A percentile compares a stretch with the other conserved stretches of the same genome.
Conservation (phyloP, 805 yeast species). For the Sugiyamaella smithiae region DNA sequence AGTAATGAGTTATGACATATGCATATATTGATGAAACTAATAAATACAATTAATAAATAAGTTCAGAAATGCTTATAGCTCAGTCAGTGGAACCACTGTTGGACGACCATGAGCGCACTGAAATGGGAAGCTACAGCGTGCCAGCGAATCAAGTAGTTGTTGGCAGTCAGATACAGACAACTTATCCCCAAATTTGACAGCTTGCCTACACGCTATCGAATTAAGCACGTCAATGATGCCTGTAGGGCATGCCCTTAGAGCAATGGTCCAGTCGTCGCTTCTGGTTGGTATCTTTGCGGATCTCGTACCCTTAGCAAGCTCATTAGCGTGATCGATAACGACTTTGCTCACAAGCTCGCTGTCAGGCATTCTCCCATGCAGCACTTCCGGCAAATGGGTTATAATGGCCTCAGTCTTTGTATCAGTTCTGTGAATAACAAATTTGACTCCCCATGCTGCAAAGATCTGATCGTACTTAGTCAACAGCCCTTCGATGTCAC, state of each 20-base stretch:
- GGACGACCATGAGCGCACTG: conserved; percentile 90
- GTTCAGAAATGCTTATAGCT: too few relatives aligned
- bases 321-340: conserved; percentile 10
- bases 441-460: conserved; percentile 18
- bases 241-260: conserved; percentile 47
- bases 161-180: conserved; percentile 46
- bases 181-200: conserved; percentile 68
- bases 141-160: conserved; percentile 42
- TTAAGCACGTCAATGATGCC: conserved; percentile 50
- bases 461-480: conserved; percentile 1
- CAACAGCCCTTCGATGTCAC: conserved; percentile 5
- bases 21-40: neutral
- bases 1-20: too few relatives aligned
- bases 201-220: conserved; percentile 61
- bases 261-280: conserved; percentile 38
- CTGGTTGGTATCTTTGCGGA: neutral
- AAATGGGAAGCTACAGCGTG: conserved; percentile 58
- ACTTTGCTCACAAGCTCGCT: conserved; percentile 8
- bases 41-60: neutral
- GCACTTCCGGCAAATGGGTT: conserved; percentile 20
- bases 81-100: conserved; percentile 53
- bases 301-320: conserved; percentile 5
- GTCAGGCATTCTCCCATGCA: conserved; percentile 7
- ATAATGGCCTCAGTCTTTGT: conserved; percentile 18
- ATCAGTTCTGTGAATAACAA: neutral